phyloP scores from a whole-genome alignment of 257 asterid genomes.

The Plantago major region DNA sequence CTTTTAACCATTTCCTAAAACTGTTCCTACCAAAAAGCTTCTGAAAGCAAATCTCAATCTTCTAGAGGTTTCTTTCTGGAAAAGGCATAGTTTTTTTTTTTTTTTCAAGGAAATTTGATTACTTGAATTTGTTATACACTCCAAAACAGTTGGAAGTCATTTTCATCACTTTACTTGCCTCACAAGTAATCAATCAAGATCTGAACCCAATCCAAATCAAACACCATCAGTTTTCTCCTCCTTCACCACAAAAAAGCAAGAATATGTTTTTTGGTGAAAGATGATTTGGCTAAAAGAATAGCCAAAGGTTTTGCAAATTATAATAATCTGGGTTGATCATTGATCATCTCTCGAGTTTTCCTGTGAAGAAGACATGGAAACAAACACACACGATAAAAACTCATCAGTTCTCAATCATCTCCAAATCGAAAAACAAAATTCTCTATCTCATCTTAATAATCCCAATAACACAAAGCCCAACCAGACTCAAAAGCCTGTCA shows the following conservation, averaged over 20 bases:
- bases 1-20: neutral
- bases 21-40: neutral
- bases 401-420: constrained; percentile 59
- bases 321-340: constrained; percentile 39
- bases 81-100: neutral
- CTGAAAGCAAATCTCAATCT: neutral
- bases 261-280: neutral
- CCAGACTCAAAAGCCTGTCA: neutral
- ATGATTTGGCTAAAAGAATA: neutral
- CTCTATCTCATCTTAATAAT: constrained; percentile 10
- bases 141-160: constrained; percentile 24
- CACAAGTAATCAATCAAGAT: neutral
- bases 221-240: neutral
- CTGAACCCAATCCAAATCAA: neutral
- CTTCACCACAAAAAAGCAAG: neutral
- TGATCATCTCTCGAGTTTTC: constrained; percentile 58
- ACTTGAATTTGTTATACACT: constrained; percentile 17
- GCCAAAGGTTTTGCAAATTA: constrained; percentile 1
- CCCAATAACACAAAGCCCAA: constrained; percentile 12
- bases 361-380: constrained; percentile 70
- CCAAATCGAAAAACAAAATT: constrained; percentile 6
- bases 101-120: neutral
- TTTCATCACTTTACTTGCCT: constrained; percentile 9
- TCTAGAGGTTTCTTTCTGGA: neutral
- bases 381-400: constrained; percentile 33